Conservation (phyloP, 106 monocot species). For the Xerophyta viscosa region DNA sequence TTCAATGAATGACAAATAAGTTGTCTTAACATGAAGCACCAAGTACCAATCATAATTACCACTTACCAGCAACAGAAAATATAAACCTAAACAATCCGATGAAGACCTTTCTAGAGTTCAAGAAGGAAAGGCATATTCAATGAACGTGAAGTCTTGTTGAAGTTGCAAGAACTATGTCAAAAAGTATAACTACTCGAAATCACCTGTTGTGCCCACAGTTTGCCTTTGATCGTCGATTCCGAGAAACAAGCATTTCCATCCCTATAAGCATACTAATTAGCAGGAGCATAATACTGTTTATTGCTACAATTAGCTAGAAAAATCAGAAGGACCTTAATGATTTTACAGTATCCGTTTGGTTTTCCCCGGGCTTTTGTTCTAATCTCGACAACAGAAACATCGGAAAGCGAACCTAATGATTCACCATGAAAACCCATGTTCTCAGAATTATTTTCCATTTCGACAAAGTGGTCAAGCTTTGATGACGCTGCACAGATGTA, state of each 20-base stretch:
- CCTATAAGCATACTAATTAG: too few species aligned
- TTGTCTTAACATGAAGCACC: too few species aligned
- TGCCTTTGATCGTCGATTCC: constrained; percentile 77
- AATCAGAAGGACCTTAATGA: constrained; percentile 55
- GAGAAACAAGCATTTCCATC: constrained; percentile 79
- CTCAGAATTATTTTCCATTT: constrained; percentile 11
- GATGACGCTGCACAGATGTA: constrained; percentile 51
- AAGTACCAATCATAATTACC: too few species aligned
- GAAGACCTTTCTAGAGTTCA: too few species aligned
- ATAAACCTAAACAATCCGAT: too few species aligned
- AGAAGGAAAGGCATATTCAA: too few species aligned
- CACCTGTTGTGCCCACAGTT: constrained; percentile 82
- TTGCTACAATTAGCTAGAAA: constrained; percentile 5
- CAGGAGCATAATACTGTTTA: too few species aligned
- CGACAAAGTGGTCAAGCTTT: constrained; percentile 24
- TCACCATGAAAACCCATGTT: constrained; percentile 69
- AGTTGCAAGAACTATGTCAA: too few species aligned
- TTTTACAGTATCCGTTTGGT: constrained; percentile 90
- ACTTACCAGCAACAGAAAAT: too few species aligned
- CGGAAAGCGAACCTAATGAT: constrained; percentile 79
- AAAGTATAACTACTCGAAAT: too few species aligned
- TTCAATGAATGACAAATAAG: too few species aligned
- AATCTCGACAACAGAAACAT: constrained; percentile 83
- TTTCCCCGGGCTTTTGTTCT: constrained; percentile 83
- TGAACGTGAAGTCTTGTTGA: too few species aligned